Evolutionary conservation across 805 yeast species (phyloP).

Genomic region (Saccharomycopsis guyanensis): DNA sequence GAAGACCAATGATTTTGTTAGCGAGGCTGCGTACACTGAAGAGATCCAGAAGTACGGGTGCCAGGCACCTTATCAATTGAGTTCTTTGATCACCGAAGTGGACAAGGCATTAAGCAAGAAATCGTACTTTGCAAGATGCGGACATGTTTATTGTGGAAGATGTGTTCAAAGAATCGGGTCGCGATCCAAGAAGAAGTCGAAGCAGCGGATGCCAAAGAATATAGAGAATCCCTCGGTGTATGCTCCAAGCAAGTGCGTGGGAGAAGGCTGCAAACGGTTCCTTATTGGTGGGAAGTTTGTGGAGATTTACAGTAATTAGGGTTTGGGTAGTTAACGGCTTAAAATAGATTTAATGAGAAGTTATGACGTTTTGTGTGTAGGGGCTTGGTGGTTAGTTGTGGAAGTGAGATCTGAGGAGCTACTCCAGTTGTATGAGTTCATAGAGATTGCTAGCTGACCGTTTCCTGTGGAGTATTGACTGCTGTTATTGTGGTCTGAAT

Average conservation of each 20-base stretch:
- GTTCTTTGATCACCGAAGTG: constrained; percentile 37
- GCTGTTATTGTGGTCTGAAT: no score
- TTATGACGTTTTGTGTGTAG: no score
- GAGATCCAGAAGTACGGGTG: constrained; percentile 23
- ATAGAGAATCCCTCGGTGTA: constrained; percentile 19
- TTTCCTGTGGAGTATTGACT: no score
- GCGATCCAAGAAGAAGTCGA: constrained; percentile 1
- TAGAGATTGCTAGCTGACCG: no score
- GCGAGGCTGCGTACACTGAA: constrained; percentile 4
- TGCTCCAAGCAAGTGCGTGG: constrained; percentile 20
- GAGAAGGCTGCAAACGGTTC: constrained; percentile 9
- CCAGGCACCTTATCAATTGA: constrained; percentile 64
- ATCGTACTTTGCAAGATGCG: constrained; percentile 63
- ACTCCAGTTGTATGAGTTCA: no score
- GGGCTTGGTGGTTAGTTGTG: no score
- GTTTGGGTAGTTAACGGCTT: no score
- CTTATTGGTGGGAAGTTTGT: constrained; percentile 17
- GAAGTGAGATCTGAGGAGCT: no score
- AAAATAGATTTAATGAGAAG: background rate
- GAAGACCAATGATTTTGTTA: constrained; percentile 10
- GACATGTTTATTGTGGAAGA: constrained; percentile 81
- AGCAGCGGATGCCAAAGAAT: constrained; percentile 5
- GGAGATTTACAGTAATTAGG: constrained; percentile 7
- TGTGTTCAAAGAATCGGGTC: constrained; percentile 52
- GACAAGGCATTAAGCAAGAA: constrained; percentile 59